Conservation (phyloP, 2,329 filamentous ascomycete genomes). For the Escovopsis sp. region DNA sequence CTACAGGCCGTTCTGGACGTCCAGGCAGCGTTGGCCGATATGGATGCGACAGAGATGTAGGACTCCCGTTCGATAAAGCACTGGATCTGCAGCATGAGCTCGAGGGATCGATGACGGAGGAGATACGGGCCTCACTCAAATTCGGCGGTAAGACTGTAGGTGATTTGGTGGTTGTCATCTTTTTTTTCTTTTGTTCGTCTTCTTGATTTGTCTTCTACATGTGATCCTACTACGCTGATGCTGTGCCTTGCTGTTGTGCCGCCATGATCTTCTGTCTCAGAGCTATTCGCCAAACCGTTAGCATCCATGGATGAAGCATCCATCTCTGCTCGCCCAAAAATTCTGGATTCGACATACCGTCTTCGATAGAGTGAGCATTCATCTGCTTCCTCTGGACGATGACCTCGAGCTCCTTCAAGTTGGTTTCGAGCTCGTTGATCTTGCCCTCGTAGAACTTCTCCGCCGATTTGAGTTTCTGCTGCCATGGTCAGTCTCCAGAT, state of each 20-base stretch:
- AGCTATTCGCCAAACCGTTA: slow-evolving; percentile 14
- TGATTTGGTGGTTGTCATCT: no score
- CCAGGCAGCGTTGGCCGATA: slow-evolving; percentile 13
- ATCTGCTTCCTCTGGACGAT: slow-evolving; percentile 59
- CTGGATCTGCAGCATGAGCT: no score
- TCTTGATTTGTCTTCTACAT: neutral
- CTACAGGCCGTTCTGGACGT: slow-evolving; percentile 16
- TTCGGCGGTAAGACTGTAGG: no score
- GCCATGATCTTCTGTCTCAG: slow-evolving; percentile 27
- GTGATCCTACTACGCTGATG: neutral
- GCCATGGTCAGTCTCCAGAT: slow-evolving; percentile 4
- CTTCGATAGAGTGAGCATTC: slow-evolving; percentile 76
- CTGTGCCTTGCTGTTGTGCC: slow-evolving; percentile 5
- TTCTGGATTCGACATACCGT: slow-evolving; percentile 38
- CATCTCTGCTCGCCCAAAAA: no score
- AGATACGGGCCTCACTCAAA: neutral
- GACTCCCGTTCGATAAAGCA: neutral
- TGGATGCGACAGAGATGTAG: neutral
- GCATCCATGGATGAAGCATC: neutral
- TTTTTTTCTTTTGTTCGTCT: neutral
- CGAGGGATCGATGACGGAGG: no score
- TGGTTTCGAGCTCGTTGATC: slow-evolving; percentile 34
- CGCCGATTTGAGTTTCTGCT: slow-evolving; percentile 37
- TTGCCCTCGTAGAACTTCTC: slow-evolving; percentile 42
- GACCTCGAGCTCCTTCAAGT: slow-evolving; percentile 39